Evolutionary conservation across 805 yeast species (phyloP), one percentile per base, ranked within the genome.

Genomic region (Allodekkera sacchari): DNA sequence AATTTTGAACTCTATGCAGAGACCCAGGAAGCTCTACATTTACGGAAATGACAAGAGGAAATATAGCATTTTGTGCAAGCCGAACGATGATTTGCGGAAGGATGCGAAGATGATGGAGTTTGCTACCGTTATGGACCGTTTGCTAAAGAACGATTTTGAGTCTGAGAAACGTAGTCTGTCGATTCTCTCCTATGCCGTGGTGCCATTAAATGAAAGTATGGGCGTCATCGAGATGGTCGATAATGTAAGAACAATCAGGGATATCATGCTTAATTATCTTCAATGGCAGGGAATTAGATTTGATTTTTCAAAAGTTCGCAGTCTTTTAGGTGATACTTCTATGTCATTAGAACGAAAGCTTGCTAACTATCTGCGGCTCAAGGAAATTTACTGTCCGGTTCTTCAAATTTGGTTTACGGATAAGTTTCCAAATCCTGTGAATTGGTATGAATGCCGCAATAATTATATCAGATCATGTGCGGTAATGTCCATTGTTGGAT

Each of bases 401-500:
- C 57, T 94, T 18, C 78, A 80, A 45, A 74, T 77, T 31, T 89
- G 97, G 96, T 88, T 83, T 49, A 65, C 84, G 15, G 88, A 84
- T 35, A 79, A 74, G 32, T 89, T 87, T 45, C 85, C 96, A 0
- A 95, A 88, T 42, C 95, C 97, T 0, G 71, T 77, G 6, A 61
- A 74, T 2, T 92, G 98, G 98, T 82, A 84, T 38, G 66, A 68
- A 26, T 83, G 89, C 1, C 60, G 97, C 34, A 78, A 77, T 30
- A 64, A 66, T 22, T 94, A 71, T 50, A 76, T 83, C 0, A 64
- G 94, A 33, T 76, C 95, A 0, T 65, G 82, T 18, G 96, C 96
- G 0, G 97, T 89, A 0, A 92, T 94, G 98, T 87, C 96, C 0
- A 85, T 92, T 64, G 95, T 89, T 5, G 98, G 99, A 0, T 84